Evolutionary conservation across 495 filamentous ascomycete species (phyloP), one percentile per base, ranked within the genome.

Genomic region (Parathielavia hyrcaniae): DNA sequence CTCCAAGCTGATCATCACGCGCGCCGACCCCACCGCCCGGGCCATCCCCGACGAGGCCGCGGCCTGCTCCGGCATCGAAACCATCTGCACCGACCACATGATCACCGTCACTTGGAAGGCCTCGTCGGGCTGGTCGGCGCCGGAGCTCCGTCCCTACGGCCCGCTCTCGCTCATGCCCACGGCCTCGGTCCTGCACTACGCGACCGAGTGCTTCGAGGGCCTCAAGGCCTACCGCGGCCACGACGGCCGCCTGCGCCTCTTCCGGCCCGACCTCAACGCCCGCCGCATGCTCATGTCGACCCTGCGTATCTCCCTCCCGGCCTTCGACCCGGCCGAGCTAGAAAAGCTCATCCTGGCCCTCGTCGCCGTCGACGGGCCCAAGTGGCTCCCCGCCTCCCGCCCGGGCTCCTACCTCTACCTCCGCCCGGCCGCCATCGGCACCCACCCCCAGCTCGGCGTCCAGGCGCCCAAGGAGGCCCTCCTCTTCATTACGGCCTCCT

Each of bases 191-290:
- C 82, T 96, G 39, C 90, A 96, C 76, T 96, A 96, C 69, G 90
- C 90, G 16, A 93, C 88, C 39, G 86, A 92, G 65, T 96, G 90
- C 73, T 95, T 95, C 74, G 90, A 96, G 71, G 90, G 90, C 34
- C 79, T 93, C 73, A 96, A 95, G 71, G 83, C 81, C 39, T 95
- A 91, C 76, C 88, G 90, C 55, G 90, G 89, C 26, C 81, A 80
- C 63, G 89, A 95, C 71, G 87, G 87, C 47, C 83, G 83, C 58
- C 76, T 97, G 55, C 88, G 91, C 39, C 75, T 96, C 46, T 97
- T 97, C 79, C 86, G 91, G 22, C 88, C 90, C 1, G 76, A 89
- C 62, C 74, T 80, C 60, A 97, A 97, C 73, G 81, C 83, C 61
- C 74, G 76, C 55, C 86, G 91, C 62, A 86, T 96, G 78, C 74